Evolutionary conservation across 768 basidiomycete genomes (phyloP), one percentile per base, ranked within the genome.

Genomic region (Artomyces pyxidatus): DNA sequence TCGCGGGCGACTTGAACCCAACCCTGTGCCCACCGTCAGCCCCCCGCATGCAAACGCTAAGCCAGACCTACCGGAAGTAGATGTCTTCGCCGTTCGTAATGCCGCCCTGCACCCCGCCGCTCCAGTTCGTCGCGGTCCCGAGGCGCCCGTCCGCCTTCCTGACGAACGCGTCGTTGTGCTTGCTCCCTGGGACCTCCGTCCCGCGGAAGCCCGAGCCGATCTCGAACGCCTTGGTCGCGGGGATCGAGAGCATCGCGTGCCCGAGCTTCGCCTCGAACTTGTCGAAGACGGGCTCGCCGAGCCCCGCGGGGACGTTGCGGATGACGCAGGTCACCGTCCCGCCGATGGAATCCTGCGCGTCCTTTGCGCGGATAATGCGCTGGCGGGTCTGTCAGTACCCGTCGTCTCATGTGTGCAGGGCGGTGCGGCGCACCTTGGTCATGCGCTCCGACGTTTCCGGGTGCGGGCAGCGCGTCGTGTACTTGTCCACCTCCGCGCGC

Each of bases 211-310:
- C 96, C 26, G 91, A 95, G 35, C 96, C 96, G 55, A 98, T 83
- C 69, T 99, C 96, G 66, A 99, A 98, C 6, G 83, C 92, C 63
- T 99, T 99, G 47, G 96, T 98, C 16, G 96, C 95, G 23, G 96
- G 96, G 61, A 99, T 96, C 47, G 93, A 96, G 45, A 99, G 78
- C 95, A 99, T 98, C 7, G 96, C 96, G 63, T 98, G 96, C 11
- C 80, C 95, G 52, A 99, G 83, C 54, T 79, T 79, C 17, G 96
- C 96, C 68, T 96, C 95, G 65, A 98, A 85, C 68, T 98, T 98
- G 78, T 99, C 94, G 67, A 99, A 98, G 44, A 90, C 87, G 46
- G 96, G 96, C 66, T 98, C 96, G 43, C 96, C 96, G 25, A 98
- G 80, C 7, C 96, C 96, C 17, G 84, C 70, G 40, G 96, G 96